Conservation (phyloP, 2,329 filamentous ascomycete species). For the Curvularia sp. region DNA sequence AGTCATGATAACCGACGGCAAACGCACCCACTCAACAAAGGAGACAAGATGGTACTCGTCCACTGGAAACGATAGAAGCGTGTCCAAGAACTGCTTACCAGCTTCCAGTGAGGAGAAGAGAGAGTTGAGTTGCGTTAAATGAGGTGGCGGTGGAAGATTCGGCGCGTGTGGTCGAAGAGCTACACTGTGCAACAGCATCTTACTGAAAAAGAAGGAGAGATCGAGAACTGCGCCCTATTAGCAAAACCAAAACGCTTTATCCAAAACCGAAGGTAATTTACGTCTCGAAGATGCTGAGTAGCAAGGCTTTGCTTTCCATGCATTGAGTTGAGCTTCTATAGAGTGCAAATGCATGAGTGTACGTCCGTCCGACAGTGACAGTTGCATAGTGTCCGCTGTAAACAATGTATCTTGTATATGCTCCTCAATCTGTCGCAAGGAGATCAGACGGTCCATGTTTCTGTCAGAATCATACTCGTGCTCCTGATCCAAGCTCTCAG, state of each 20-base stretch:
- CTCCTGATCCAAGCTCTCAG: conserved; percentile 24
- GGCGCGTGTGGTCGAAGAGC: conserved; percentile 27
- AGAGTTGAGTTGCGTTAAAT: conserved; percentile 32
- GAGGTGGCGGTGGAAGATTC: conserved; percentile 1
- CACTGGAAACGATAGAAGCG: conserved; percentile 74
- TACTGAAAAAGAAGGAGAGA: conserved; percentile 38
- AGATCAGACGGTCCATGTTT: conserved; percentile 32
- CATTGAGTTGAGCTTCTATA: conserved; percentile 36
- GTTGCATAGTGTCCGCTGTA: conserved; percentile 25
- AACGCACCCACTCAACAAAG: conserved; percentile 45
- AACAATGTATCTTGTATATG: conserved; percentile 43
- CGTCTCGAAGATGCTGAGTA: conserved; percentile 27
- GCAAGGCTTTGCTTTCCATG: conserved; percentile 30
- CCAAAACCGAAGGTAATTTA: conserved; percentile 12
- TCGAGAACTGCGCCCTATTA: conserved; percentile 29
- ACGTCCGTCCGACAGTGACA: conserved; percentile 37
- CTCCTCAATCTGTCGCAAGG: conserved; percentile 42
- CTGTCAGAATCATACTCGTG: conserved; percentile 39
- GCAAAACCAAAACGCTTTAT: not conserved
- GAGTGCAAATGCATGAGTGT: conserved; percentile 41
- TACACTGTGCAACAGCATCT: conserved; percentile 38
- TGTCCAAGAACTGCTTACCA: conserved; percentile 70
- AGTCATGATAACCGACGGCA: conserved; percentile 41
- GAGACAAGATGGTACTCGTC: conserved; percentile 51
- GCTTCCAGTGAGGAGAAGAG: conserved; percentile 61